phyloP scores from a whole-genome alignment of 768 basidiomycete species.

The Sarcodon sp. region DNA sequence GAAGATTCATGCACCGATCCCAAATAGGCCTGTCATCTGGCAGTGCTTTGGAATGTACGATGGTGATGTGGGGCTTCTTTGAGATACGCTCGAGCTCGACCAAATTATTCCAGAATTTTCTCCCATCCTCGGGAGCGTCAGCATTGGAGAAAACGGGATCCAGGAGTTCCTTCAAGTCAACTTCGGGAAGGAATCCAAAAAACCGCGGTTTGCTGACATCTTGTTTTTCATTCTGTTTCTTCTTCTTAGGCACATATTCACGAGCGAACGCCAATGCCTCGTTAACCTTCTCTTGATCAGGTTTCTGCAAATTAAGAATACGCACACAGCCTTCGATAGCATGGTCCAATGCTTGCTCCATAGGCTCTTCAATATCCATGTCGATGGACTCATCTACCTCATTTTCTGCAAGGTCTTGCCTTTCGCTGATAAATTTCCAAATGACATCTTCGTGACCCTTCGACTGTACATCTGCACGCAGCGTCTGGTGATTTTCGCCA shows the following conservation, averaged over 20 bases:
- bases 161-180: slow-evolving; percentile 44
- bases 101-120: slow-evolving; percentile 36
- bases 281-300: slow-evolving; percentile 40
- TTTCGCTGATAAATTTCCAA: slow-evolving; percentile 62
- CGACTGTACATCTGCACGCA: slow-evolving; percentile 41
- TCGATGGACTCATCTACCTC: slow-evolving; percentile 64
- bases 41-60: slow-evolving; percentile 58
- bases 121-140: slow-evolving; percentile 18
- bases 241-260: slow-evolving; percentile 26
- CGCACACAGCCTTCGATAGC: slow-evolving; percentile 46
- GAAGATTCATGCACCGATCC: slow-evolving; percentile 35
- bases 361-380: slow-evolving; percentile 43
- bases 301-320: slow-evolving; percentile 40
- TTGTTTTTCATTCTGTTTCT: slow-evolving; percentile 22
- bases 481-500: slow-evolving; percentile 77
- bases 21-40: slow-evolving; percentile 26
- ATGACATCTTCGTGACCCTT: slow-evolving; percentile 68
- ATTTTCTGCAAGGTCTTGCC: slow-evolving; percentile 42
- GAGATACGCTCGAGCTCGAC: slow-evolving; percentile 33
- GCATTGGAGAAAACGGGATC: slow-evolving; percentile 23
- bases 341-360: slow-evolving; percentile 40
- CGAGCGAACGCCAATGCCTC: slow-evolving; percentile 31
- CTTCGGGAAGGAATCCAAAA: slow-evolving; percentile 66
- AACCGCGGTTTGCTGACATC: slow-evolving; percentile 43
- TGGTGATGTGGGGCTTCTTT: slow-evolving; percentile 69